phyloP scores from a whole-genome alignment of 768 basidiomycete species.

The Boletus bicolor region DNA sequence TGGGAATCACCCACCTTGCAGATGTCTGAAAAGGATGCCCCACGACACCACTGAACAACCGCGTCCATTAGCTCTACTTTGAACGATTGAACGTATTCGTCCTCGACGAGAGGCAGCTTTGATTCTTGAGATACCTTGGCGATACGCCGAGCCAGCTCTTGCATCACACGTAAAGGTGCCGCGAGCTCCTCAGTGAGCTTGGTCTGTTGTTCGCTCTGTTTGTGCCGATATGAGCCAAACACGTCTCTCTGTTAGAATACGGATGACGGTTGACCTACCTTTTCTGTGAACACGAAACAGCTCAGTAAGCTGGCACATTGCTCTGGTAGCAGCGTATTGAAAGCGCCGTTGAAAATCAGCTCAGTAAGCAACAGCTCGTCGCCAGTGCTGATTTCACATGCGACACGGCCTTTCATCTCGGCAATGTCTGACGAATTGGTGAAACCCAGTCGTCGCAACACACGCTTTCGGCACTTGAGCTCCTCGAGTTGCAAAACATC shows the following conservation, averaged over 20 bases:
- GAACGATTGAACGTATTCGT: slow-evolving; percentile 95
- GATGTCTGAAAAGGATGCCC: slow-evolving; percentile 92
- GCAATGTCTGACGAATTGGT: slow-evolving; percentile 88
- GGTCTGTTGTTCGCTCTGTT: slow-evolving; percentile 78
- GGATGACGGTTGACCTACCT: slow-evolving; percentile 47
- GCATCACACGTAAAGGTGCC: slow-evolving; percentile 88
- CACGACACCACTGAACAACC: slow-evolving; percentile 97
- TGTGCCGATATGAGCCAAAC: not conserved
- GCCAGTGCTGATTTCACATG: slow-evolving; percentile 97
- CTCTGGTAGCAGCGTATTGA: slow-evolving; percentile 86
- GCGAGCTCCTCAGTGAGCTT: slow-evolving; percentile 93
- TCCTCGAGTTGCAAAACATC: slow-evolving; percentile 96
- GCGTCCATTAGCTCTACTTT: slow-evolving; percentile 99
- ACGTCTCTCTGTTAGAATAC: not conserved
- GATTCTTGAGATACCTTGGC: slow-evolving; percentile 97
- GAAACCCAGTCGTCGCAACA: slow-evolving; percentile 88
- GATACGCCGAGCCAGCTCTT: slow-evolving; percentile 91
- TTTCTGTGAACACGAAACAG: slow-evolving; percentile 97
- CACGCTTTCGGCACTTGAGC: slow-evolving; percentile 92
- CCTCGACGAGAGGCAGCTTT: slow-evolving; percentile 84
- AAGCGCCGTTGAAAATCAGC: slow-evolving; percentile 94
- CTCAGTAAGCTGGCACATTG: slow-evolving; percentile 92
- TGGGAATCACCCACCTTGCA: slow-evolving; percentile 66
- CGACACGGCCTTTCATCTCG: slow-evolving; percentile 96
- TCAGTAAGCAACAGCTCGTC: slow-evolving; percentile 96